Base-by-base conservation (phyloP, 2,329 filamentous ascomycete species). In the Didymella pinodella region DNA sequence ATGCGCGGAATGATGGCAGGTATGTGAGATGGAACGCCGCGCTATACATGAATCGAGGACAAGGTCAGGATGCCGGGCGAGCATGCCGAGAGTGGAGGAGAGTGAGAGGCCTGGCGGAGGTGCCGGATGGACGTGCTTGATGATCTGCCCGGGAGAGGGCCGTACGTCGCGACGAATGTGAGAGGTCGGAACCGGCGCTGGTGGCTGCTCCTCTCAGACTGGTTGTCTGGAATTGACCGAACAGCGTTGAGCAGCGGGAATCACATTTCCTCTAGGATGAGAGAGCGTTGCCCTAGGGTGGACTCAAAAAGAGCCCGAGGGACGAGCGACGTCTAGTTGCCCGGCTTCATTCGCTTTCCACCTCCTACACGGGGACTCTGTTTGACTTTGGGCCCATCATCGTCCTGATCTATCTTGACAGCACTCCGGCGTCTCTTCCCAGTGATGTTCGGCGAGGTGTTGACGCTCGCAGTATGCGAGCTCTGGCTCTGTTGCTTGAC, bases 381-480 rank as follows among this genome's bases (percentile, higher is more conserved):
- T 68, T 87, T 87, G 26, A 71, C 46, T 14, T 63, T 72, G n/a
- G 73, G 76, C 22, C 73, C 76, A 8, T 74, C 78, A 44, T 85
- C 85, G 46, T 87, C 85, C 38, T 76, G 80, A 66, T 88, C 86
- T 52, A 83, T 76, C 72, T 88, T 88, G 56, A 87, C 84, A 14
- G 83, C 83, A 73, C 86, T 88, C 59, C 86, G 79, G 59, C 86
- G 82, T 58, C 84, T 79, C 75, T 89, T 89, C 67, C 82, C 82
- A 65, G 78, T 83, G 43, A 86, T 82, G 65, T 85, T 87, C 2
- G 86, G 86, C 64, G 86, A 88, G 5, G 86, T 87, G 64, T 86
- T 88, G 31, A 85, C 84, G 66, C 85, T 87, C 8, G 83, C 80
- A 3, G 80, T 82, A 63, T 78, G 78, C 18, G 75, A 84, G 72